A percentile compares a stretch with the other conserved stretches of the same genome.
Evolutionary conservation across 1,139 yeast species (phyloP).

Genomic region (Magnusiomyces tetraspermus): DNA sequence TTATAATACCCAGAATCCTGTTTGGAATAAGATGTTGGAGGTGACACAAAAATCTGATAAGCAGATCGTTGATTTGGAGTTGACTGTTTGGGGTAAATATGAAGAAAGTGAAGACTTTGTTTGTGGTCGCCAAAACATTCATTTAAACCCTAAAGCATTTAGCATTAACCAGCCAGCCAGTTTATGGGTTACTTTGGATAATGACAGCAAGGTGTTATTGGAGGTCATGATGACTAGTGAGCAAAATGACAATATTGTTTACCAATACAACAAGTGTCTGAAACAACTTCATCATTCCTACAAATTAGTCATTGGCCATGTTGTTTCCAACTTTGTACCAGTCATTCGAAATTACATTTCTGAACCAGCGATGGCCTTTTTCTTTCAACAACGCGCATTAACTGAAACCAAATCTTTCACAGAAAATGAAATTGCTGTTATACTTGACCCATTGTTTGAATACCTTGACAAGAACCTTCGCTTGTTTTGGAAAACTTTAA

Average conservation of each 20-base stretch:
- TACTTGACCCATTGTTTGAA: slow-evolving; percentile 1
- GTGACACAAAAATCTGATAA: not conserved
- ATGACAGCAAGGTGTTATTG: not conserved
- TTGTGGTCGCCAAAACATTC: not conserved
- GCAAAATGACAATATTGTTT: not conserved
- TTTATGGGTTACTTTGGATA: not conserved
- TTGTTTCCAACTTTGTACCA: not conserved
- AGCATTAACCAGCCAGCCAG: not conserved
- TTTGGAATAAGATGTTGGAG: slow-evolving; percentile 55
- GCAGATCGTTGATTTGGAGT: not conserved
- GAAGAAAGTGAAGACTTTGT: not conserved
- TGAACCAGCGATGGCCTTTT: not conserved
- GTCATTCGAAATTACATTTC: slow-evolving; percentile 2
- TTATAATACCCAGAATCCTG: slow-evolving; percentile 77
- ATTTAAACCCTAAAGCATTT: not conserved
- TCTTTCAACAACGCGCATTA: not conserved
- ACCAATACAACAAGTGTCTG: slow-evolving; percentile 4
- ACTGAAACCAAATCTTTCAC: not conserved
- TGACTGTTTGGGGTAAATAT: slow-evolving; percentile 4
- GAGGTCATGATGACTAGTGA: not conserved
- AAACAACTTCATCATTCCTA: not conserved
- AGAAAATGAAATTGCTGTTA: not conserved
- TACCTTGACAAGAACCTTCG: not conserved
- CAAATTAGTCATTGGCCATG: not conserved
- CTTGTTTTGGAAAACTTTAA: not conserved